These are phyloP conservation scores for Rhazya stricta DNA, from an alignment of 257 asterid genomes.

Conservation along the genomic window DNA sequence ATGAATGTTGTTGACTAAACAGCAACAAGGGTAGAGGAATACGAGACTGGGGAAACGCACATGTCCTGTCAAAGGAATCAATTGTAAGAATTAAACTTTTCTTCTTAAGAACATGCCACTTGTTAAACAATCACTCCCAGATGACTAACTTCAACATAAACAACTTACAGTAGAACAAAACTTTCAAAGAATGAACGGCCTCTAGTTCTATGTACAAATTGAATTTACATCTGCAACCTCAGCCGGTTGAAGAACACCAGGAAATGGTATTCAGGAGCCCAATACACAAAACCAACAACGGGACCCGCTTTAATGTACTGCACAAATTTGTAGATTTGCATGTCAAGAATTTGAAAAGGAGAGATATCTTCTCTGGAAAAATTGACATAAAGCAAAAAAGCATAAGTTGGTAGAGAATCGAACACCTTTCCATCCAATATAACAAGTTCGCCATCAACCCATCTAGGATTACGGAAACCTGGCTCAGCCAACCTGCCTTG, in stretches of 20 bases:
- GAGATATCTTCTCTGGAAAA: constrained; percentile 6
- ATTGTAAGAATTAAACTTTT: background rate
- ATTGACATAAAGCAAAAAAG: background rate
- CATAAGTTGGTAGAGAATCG: constrained; percentile 11
- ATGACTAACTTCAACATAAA: background rate
- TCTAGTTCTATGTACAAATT: constrained; percentile 23
- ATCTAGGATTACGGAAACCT: constrained; percentile 74
- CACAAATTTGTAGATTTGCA: constrained; percentile 25
- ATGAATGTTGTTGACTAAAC: constrained; percentile 6
- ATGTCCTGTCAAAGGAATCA: background rate
- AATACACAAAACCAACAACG: constrained; percentile 84
- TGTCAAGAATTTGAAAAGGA: constrained; percentile 6
- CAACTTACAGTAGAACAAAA: constrained; percentile 32
- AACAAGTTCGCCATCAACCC: constrained; percentile 99
- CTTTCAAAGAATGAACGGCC: constrained; percentile 21
- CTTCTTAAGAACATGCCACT: background rate
- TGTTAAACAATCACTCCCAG: background rate
- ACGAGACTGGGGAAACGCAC: background rate
- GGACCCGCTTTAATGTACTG: constrained; percentile 96
- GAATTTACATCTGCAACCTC: constrained; percentile 59
- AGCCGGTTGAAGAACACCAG: constrained; percentile 83
- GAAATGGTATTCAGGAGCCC: constrained; percentile 90
- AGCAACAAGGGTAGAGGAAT: background rate
- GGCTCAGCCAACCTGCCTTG: constrained; percentile 94
- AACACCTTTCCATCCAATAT: constrained; percentile 89